Base-by-base conservation (phyloP, 2,329 filamentous ascomycete genomes). In the Calonectria leucothoes region DNA sequence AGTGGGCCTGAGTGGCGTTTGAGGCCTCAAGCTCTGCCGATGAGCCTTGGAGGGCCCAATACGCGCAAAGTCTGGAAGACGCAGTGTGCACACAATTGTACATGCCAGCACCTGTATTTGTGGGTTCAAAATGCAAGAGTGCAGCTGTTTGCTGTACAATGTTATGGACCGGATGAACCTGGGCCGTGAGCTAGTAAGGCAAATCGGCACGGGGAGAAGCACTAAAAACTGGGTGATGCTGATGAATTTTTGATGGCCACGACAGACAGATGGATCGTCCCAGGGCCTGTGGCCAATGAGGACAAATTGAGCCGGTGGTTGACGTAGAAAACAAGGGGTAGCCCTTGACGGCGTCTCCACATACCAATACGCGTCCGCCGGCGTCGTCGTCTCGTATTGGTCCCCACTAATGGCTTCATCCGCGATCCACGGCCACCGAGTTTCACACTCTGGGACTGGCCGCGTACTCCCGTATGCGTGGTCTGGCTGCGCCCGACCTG, bases 341-440 rank as follows among this genome's bases (percentile, higher is more conserved):
- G 31, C 55, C 55, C 55, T 61, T 15, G 55, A 15, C 11, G 23
- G 1, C 6, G 23, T 20, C 55, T 27, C 55, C 55, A 61, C 55
- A 61, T 4, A 23, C 55, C 15, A 61, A 39, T 61, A 61, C 55
- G 55, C 55, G 55, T 61, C 55, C 35, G 55, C 25, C 17, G 55
- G 55, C 55, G 55, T 61, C 55, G 55, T 37, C 55, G 33, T 39
- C 55, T 37, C 55, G 55, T 61, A 61, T 61, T 61, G 55, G 33
- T 55, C 51, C 51, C 55, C 55, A 39, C 55, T 61, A 29, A 61
- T 67, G 64, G 64, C 64, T 67, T 67, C 64, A 67, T 67, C 64
- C 49, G 23, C 64, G 31, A 17, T 27, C 14, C 25, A 37, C 55
- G 33, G 55, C 51, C 42, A 37, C 48, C 64, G 64, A 37, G 48